phyloP scores from a whole-genome alignment of 352 stramenopile species.

The Phytopythium mirpurense region DNA sequence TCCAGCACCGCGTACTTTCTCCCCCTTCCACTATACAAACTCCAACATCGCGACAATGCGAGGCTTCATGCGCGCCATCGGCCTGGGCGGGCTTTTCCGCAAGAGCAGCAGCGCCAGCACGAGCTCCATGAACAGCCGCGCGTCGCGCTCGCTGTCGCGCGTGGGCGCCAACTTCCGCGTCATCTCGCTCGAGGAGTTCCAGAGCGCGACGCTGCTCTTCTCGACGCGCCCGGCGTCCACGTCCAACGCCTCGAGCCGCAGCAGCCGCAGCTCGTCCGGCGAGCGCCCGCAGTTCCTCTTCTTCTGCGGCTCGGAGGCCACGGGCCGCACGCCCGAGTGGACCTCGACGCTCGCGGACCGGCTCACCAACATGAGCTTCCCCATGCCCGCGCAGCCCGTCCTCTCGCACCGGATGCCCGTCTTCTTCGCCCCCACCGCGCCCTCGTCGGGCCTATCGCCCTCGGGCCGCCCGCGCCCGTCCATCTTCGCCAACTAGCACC shows the following conservation, averaged over 20 bases:
- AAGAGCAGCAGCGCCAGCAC: constrained; percentile 6
- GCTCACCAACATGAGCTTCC: constrained; percentile 19
- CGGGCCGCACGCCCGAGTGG: constrained; percentile 10
- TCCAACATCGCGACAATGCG: constrained; percentile 34
- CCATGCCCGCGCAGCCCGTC: constrained; percentile 21
- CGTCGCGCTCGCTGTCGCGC: constrained; percentile 5
- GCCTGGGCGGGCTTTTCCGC: constrained; percentile 53
- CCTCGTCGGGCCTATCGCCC: constrained; percentile 12
- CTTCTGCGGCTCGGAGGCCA: constrained; percentile 59
- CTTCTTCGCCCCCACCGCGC: constrained; percentile 42
- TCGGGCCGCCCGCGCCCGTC: constrained; percentile 13
- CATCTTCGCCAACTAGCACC: constrained; percentile 16
- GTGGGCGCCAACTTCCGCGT: constrained; percentile 22
- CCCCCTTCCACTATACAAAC: constrained; percentile 1
- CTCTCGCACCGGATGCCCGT: constrained; percentile 71
- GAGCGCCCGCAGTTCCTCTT: constrained; percentile 70
- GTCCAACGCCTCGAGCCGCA: constrained; percentile 13
- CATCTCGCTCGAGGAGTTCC: constrained; percentile 30
- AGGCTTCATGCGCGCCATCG: constrained; percentile 61
- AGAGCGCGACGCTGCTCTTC: constrained; percentile 19
- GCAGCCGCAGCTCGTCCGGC: constrained; percentile 28
- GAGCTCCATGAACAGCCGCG: constrained; percentile 3
- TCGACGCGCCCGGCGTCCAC: not conserved
- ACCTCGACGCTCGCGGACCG: constrained; percentile 17
- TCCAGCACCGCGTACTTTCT: constrained; percentile 8